phyloP scores from a whole-genome alignment of 2,329 filamentous ascomycete species.

The Epichloe coenophiala region DNA sequence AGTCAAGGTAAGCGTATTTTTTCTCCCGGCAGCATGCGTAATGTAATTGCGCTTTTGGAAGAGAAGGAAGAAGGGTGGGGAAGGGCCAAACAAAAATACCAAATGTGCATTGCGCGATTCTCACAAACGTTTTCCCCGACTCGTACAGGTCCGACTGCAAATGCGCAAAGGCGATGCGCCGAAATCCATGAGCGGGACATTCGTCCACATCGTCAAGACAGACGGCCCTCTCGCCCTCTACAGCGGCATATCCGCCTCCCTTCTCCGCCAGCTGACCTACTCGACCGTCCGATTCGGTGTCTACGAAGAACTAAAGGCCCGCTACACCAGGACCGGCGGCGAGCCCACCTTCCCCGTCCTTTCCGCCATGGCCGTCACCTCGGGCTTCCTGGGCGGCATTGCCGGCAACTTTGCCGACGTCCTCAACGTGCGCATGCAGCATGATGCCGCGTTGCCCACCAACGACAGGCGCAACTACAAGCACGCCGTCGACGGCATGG shows the following conservation, averaged over 20 bases:
- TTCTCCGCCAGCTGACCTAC: slow-evolving; percentile 90
- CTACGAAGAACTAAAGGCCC: slow-evolving; percentile 83
- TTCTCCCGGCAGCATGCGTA: neutral
- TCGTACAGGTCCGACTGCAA: slow-evolving; percentile 70
- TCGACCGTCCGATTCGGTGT: slow-evolving; percentile 92
- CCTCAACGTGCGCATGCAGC: slow-evolving; percentile 96
- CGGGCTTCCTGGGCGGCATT: slow-evolving; percentile 79
- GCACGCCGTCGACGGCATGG: slow-evolving; percentile 73
- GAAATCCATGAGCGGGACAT: slow-evolving; percentile 73
- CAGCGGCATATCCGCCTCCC: slow-evolving; percentile 78
- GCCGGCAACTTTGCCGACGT: slow-evolving; percentile 93
- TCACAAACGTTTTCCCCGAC: neutral
- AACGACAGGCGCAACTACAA: slow-evolving; percentile 74
- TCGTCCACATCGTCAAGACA: slow-evolving; percentile 63
- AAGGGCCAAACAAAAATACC: neutral
- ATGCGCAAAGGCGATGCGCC: slow-evolving; percentile 64
- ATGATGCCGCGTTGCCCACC: slow-evolving; percentile 64
- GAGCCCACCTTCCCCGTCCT: slow-evolving; percentile 62
- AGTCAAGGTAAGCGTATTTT: slow-evolving; percentile 7
- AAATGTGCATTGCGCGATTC: neutral
- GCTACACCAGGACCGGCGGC: slow-evolving; percentile 33
- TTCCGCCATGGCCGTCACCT: slow-evolving; percentile 66
- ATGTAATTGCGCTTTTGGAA: neutral
- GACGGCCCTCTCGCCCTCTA: slow-evolving; percentile 76
- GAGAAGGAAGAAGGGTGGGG: neutral